A percentile compares a stretch with the other conserved stretches of the same genome.
These are phyloP conservation scores for Pestalotiopsis fici DNA, from an alignment of 2,329 filamentous ascomycete species.

Conservation along the genomic window DNA sequence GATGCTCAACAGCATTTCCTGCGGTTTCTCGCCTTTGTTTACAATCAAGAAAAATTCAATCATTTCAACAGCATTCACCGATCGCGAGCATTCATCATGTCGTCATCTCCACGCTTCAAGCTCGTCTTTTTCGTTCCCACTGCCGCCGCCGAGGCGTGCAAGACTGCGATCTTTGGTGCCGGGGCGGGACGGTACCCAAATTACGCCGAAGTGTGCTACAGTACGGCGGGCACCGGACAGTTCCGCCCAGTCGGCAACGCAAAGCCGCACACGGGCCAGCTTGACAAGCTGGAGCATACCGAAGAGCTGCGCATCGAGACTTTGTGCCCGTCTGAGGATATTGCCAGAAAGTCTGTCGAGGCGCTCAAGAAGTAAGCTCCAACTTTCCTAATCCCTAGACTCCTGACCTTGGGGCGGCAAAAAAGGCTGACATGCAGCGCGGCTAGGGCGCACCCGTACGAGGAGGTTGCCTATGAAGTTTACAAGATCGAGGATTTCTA, in stretches of 20 bases:
- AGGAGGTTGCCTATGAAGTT: neutral
- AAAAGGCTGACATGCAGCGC: neutral
- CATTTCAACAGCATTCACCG: neutral
- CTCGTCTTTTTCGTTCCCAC: conserved; percentile 55
- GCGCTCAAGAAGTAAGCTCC: conserved; percentile 64
- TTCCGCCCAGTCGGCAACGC: conserved; percentile 64
- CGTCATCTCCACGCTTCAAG: conserved; percentile 23
- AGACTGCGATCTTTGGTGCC: conserved; percentile 56
- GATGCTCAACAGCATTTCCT: neutral
- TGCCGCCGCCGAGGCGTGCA: conserved; percentile 46
- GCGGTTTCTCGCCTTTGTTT: neutral
- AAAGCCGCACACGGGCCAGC: conserved; percentile 62
- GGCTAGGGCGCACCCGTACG: conserved; percentile 48
- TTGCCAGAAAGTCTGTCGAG: conserved; percentile 56
- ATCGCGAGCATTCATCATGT: neutral
- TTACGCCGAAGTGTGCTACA: conserved; percentile 58
- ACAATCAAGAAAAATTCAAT: too few species aligned
- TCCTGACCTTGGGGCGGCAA: neutral
- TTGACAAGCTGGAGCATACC: conserved; percentile 58
- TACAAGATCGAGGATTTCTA: neutral
- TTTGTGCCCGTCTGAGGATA: conserved; percentile 60
- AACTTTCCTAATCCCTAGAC: neutral
- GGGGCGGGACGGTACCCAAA: conserved; percentile 56
- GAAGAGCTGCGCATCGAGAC: conserved; percentile 65
- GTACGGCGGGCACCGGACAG: conserved; percentile 58